Conservation (phyloP, 805 yeast genomes). For the Yamadazyma nakazawae region DNA sequence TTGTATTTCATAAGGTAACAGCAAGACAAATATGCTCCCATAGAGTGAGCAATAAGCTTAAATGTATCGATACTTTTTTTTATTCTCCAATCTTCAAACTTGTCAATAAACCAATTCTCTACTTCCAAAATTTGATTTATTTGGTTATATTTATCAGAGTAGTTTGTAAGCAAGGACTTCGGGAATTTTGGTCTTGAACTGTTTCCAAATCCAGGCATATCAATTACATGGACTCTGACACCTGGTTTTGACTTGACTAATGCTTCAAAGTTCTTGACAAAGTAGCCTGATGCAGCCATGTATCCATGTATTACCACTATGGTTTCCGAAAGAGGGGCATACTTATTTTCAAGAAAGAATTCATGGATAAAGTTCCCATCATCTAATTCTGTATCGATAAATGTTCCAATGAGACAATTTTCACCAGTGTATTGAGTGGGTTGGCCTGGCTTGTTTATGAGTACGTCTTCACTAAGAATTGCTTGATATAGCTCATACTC, state of each 20-base stretch:
- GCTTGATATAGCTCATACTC: slow-evolving; percentile 35
- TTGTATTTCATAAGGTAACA: slow-evolving; percentile 41
- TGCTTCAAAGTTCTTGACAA: slow-evolving; percentile 35
- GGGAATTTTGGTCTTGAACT: slow-evolving; percentile 41
- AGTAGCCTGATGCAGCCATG: slow-evolving; percentile 45
- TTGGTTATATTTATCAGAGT: slow-evolving; percentile 18
- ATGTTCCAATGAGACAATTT: slow-evolving; percentile 15
- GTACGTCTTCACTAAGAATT: slow-evolving; percentile 28
- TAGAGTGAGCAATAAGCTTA: slow-evolving; percentile 37
- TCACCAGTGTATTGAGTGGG: slow-evolving; percentile 1
- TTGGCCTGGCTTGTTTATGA: slow-evolving; percentile 20
- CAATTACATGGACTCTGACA: slow-evolving; percentile 36
- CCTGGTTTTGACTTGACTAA: slow-evolving; percentile 30
- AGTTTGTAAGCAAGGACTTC: slow-evolving; percentile 20
- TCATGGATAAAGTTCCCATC: slow-evolving; percentile 34
- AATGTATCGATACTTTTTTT: slow-evolving; percentile 22
- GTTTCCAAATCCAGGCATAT: slow-evolving; percentile 43
- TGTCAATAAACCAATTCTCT: slow-evolving; percentile 42
- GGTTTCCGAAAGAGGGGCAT: slow-evolving; percentile 6
- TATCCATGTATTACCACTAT: slow-evolving; percentile 40
- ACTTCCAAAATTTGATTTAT: slow-evolving; percentile 30
- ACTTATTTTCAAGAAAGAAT: slow-evolving; percentile 26
- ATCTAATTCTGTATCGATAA: slow-evolving; percentile 29
- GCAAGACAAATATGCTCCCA: slow-evolving; percentile 42
- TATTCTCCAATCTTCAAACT: slow-evolving; percentile 35